Evolutionary conservation across 1,284 basidiomycete species (phyloP).

Genomic region (Pseudozyma sp.): DNA sequence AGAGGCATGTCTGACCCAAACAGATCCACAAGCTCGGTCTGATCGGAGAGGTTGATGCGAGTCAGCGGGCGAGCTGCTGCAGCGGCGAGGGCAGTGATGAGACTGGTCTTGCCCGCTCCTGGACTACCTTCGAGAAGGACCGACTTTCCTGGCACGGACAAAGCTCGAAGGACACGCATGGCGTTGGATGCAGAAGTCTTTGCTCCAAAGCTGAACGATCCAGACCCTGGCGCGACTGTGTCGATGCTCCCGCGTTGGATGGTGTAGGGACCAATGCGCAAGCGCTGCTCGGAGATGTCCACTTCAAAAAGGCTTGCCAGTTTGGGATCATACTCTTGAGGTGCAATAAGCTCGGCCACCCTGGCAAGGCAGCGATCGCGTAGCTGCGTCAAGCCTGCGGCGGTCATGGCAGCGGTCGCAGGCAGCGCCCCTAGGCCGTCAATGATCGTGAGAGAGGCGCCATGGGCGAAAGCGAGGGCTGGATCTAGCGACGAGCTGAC

Average conservation of each 20-base stretch:
- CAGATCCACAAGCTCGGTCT: constrained; percentile 95
- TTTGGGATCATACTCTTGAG: constrained; percentile 35
- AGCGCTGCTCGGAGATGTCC: constrained; percentile 58
- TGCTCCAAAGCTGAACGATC: constrained; percentile 82
- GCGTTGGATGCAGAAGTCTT: constrained; percentile 91
- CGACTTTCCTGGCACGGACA: constrained; percentile 84
- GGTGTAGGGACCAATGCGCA: constrained; percentile 82
- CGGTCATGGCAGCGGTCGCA: constrained; percentile 69
- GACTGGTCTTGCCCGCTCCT: constrained; percentile 98
- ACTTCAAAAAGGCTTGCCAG: constrained; percentile 71
- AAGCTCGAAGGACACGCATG: constrained; percentile 88
- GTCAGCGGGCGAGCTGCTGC: constrained; percentile 82
- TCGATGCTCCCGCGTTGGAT: constrained; percentile 75
- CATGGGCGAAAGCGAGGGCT: constrained; percentile 68
- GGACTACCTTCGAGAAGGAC: constrained; percentile 97
- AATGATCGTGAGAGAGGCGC: constrained; percentile 69
- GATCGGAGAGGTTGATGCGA: constrained; percentile 98
- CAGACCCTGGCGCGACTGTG: constrained; percentile 22
- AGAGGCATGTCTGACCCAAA: constrained; percentile 97
- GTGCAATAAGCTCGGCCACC: constrained; percentile 69
- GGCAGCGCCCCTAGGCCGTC: constrained; percentile 69
- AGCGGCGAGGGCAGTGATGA: constrained; percentile 87
- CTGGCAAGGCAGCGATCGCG: constrained; percentile 70
- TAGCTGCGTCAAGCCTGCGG: constrained; percentile 77
- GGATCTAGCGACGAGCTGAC: constrained; percentile 42